These are phyloP conservation scores for Purpureocillium lavendulum DNA, from an alignment of 2,329 filamentous ascomycete species.

Conservation along the genomic window DNA sequence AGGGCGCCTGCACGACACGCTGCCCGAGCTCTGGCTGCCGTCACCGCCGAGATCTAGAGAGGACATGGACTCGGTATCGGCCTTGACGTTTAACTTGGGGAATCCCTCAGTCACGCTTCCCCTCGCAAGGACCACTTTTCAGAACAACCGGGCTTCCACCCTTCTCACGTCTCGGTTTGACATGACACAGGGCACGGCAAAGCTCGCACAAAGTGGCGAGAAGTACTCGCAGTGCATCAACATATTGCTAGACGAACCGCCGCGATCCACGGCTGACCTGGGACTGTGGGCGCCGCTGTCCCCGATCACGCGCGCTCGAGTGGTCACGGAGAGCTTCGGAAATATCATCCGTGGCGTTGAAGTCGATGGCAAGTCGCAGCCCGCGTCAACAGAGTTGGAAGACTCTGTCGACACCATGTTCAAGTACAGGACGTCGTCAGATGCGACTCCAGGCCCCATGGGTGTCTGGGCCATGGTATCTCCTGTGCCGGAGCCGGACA, in stretches of 20 bases:
- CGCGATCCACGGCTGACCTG: constrained; percentile 13
- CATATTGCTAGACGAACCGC: constrained; percentile 13
- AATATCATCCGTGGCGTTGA: constrained; percentile 67
- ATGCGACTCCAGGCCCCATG: constrained; percentile 35
- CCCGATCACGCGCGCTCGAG: constrained; percentile 54
- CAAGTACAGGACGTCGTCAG: constrained; percentile 19
- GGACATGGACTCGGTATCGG: constrained; percentile 27
- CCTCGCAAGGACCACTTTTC: constrained; percentile 70
- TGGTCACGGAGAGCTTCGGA: constrained; percentile 59
- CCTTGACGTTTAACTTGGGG: constrained; percentile 32
- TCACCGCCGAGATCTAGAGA: constrained; percentile 15
- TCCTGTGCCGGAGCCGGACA: constrained; percentile 22
- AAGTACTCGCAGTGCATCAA: constrained; percentile 31
- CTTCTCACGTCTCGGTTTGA: constrained; percentile 33
- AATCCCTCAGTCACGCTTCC: constrained; percentile 45
- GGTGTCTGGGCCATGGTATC: constrained; percentile 68
- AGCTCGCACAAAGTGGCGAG: constrained; percentile 18
- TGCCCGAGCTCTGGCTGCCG: constrained; percentile 37
- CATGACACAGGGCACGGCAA: constrained; percentile 10
- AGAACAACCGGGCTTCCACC: constrained; percentile 56
- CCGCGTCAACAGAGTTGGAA: constrained; percentile 68
- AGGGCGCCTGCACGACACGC: constrained; percentile 27
- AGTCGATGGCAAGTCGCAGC: constrained; percentile 35
- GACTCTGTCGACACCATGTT: constrained; percentile 51
- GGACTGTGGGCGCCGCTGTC: constrained; percentile 40